These are phyloP conservation scores for Theobroma grandiflorum DNA, from an alignment of 441 rosid species.

Conservation along the genomic window DNA sequence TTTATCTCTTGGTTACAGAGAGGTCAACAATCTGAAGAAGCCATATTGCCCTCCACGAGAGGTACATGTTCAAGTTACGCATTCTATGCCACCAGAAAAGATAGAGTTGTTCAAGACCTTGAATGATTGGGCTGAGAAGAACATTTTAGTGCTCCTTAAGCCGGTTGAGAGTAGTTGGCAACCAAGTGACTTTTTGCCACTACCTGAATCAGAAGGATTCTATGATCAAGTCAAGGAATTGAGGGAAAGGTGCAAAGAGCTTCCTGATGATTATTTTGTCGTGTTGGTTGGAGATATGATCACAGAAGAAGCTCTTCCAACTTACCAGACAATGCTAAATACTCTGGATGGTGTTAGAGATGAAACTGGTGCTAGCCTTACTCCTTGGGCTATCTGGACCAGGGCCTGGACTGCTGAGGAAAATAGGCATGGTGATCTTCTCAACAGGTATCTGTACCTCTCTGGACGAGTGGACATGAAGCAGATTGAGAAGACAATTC, in stretches of 20 bases:
- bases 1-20: constrained; percentile 39
- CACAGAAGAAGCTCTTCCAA: constrained; percentile 63
- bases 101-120: constrained; percentile 56
- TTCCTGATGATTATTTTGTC: constrained; percentile 56
- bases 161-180: constrained; percentile 65
- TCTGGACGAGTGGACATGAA: constrained; percentile 63
- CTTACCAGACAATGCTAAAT: constrained; percentile 61
- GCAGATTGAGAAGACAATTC: constrained; percentile 61
- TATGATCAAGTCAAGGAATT: constrained; percentile 58
- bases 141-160: constrained; percentile 46
- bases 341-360: constrained; percentile 58
- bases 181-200: constrained; percentile 52
- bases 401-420: constrained; percentile 68
- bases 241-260: constrained; percentile 49
- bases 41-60: constrained; percentile 47
- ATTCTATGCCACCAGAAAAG: constrained; percentile 61
- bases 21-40: constrained; percentile 45
- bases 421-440: constrained; percentile 65
- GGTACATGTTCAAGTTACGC: constrained; percentile 55
- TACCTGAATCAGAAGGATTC: constrained; percentile 55
- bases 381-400: constrained; percentile 56
- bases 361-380: constrained; percentile 58
- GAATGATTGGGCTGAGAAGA: constrained; percentile 60
- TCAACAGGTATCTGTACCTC: constrained; percentile 57
- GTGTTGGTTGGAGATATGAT: constrained; percentile 67